These are phyloP conservation scores for Yamadazyma nakazawae DNA, from an alignment of 805 yeast species.

Conservation along the genomic window DNA sequence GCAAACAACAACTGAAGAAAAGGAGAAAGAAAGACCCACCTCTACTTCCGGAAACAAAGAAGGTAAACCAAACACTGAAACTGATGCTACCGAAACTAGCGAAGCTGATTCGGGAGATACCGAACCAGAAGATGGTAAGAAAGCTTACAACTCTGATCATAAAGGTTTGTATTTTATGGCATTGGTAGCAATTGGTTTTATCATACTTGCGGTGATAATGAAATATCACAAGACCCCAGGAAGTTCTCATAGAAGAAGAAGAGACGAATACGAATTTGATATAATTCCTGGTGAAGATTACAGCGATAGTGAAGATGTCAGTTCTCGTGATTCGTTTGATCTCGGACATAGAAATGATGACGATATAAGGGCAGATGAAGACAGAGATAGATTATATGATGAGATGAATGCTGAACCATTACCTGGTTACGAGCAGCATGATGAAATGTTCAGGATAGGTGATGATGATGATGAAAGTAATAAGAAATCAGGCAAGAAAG, in stretches of 20 bases:
- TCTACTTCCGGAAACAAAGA: slow-evolving; percentile 5
- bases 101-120: slow-evolving; percentile 7
- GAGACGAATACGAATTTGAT: slow-evolving; percentile 74
- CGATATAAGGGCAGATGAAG: slow-evolving; percentile 26
- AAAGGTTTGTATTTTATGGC: slow-evolving; percentile 62
- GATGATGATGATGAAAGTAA: slow-evolving; percentile 33
- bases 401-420: slow-evolving; percentile 37
- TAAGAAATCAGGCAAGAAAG: slow-evolving; percentile 2
- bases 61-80: slow-evolving; percentile 2
- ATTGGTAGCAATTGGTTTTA: slow-evolving; percentile 57
- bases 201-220: slow-evolving; percentile 45
- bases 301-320: slow-evolving; percentile 37
- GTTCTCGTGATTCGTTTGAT: slow-evolving; percentile 32
- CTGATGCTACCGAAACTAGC: slow-evolving; percentile 1
- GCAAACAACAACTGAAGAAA: slow-evolving; percentile 1
- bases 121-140: slow-evolving; percentile 34
- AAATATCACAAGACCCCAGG: slow-evolving; percentile 41
- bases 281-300: slow-evolving; percentile 67
- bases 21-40: not conserved
- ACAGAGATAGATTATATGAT: slow-evolving; percentile 40
- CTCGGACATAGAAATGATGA: slow-evolving; percentile 23
- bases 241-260: slow-evolving; percentile 45
- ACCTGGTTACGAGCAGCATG: slow-evolving; percentile 31
- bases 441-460: slow-evolving; percentile 39
- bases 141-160: slow-evolving; percentile 38